Base-by-base conservation (phyloP, 148 eudicot species). In the Cornus florida region DNA sequence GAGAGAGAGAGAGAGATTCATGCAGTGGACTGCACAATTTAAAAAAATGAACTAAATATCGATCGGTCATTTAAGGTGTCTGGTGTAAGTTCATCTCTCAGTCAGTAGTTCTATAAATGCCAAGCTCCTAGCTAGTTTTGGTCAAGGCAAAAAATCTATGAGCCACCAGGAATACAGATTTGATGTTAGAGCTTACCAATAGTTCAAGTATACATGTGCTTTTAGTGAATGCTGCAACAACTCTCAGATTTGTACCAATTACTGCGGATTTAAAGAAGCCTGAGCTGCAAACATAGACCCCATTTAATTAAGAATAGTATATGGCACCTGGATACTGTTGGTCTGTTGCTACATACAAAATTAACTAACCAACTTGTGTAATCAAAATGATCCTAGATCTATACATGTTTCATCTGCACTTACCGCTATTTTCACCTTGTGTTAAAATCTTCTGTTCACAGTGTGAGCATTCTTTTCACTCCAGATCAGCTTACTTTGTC, bases 401-500 rank as follows among this genome's bases (percentile, higher is more conserved):
- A 19, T n/a, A 62, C 8, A 62, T 19, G 66, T n/a, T 62, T 17
- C 66, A 20, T 19, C 66, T 13, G 23, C 66, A 62, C 66, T 4
- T n/a, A 17, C 23, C 19, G 66, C 66, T 70, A 69, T 78, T 66
- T 43, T 60, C 74, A 38, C 65, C 22, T 9, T 32, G 23, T 33
- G 60, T 71, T 78, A 82, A 78, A 71, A 75, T 80, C 82, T 80
- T 80, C 85, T 76, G 67, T 78, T 62, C 64, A 32, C 17, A 69
- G 71, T 77, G n/a, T 72, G 79, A 50, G 82, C 46, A 81, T 75
- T 78, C 66, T 77, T 83, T 62, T 92, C 89, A 46, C 87, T 82
- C 98, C 99, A 96, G 31, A 91, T 81, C 79, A 96, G 92, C 89
- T 86, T 93, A 65, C 94, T 91, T 84, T 96, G 99, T 70, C 94